Evolutionary conservation across 2,329 filamentous ascomycete species (phyloP).

Genomic region (Phyllosticta ampelicida): DNA sequence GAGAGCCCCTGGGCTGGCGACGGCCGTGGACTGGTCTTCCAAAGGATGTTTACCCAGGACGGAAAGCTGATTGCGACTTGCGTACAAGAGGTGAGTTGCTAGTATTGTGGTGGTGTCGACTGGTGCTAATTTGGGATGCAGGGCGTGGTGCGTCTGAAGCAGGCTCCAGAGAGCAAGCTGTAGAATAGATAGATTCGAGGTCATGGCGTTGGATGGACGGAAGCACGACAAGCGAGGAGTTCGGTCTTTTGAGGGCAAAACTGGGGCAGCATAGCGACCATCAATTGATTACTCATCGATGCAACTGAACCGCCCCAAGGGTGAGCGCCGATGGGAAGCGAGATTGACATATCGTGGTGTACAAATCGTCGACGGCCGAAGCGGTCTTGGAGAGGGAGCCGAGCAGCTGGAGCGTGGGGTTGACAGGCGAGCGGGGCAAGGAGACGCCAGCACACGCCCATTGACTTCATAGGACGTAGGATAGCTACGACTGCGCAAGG

Average conservation of each 20-base stretch:
- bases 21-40: conserved; percentile 63
- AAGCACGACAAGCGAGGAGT: background rate
- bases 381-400: background rate
- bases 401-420: background rate
- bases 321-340: background rate
- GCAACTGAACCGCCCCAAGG: background rate
- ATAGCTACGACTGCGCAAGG: background rate
- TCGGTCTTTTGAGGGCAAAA: background rate
- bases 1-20: conserved; percentile 71
- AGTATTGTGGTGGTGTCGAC: background rate
- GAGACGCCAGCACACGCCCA: background rate
- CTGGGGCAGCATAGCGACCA: background rate
- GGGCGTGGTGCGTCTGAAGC: conserved; percentile 44
- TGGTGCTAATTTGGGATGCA: conserved; percentile 19
- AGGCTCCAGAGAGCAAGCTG: conserved; percentile 17
- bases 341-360: background rate
- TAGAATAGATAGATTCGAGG: background rate
- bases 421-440: background rate
- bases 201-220: background rate
- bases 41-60: conserved; percentile 61
- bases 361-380: background rate
- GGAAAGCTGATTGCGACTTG: conserved; percentile 68
- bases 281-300: background rate
- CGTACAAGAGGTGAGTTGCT: conserved; percentile 56
- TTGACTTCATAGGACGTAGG: background rate